Conservation (phyloP, 1,139 yeast genomes). For the Lodderomyces theae region DNA sequence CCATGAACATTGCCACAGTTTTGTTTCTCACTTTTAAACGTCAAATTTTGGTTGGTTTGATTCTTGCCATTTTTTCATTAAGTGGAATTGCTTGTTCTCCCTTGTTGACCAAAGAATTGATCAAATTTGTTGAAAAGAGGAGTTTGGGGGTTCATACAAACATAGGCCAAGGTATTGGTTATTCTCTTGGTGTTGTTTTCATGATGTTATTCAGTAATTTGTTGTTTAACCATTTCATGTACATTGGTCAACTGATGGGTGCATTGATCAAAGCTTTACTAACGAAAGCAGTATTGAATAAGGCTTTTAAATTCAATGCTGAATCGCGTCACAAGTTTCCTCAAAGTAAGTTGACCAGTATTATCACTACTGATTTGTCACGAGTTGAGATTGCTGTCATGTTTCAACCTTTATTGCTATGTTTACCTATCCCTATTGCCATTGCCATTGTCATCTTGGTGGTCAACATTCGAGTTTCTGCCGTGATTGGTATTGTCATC, state of each 20-base stretch:
- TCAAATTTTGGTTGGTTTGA: conserved; percentile 23
- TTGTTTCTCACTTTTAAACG: conserved; percentile 29
- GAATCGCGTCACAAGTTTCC: conserved; percentile 29
- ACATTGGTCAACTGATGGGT: conserved; percentile 51
- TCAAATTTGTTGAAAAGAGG: conserved; percentile 26
- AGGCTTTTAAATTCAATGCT: conserved; percentile 30
- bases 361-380: conserved; percentile 76
- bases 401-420: conserved; percentile 63
- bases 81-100: conserved; percentile 23
- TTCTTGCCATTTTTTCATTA: conserved; percentile 20
- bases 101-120: conserved; percentile 28
- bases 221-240: conserved; percentile 61
- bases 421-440: conserved; percentile 60
- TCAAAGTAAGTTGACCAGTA: conserved; percentile 37
- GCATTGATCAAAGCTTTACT: conserved; percentile 35
- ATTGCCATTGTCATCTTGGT: conserved; percentile 63
- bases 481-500: conserved; percentile 60
- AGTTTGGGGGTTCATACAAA: conserved; percentile 21
- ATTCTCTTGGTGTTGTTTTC: conserved; percentile 30
- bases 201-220: conserved; percentile 38
- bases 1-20: conserved; percentile 15
- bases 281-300: conserved; percentile 32
- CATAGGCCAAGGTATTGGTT: conserved; percentile 38
- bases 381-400: conserved; percentile 75
- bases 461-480: conserved; percentile 69